Conservation (phyloP, 2,329 filamentous ascomycete species). For the Aspergillus fumigatus region DNA sequence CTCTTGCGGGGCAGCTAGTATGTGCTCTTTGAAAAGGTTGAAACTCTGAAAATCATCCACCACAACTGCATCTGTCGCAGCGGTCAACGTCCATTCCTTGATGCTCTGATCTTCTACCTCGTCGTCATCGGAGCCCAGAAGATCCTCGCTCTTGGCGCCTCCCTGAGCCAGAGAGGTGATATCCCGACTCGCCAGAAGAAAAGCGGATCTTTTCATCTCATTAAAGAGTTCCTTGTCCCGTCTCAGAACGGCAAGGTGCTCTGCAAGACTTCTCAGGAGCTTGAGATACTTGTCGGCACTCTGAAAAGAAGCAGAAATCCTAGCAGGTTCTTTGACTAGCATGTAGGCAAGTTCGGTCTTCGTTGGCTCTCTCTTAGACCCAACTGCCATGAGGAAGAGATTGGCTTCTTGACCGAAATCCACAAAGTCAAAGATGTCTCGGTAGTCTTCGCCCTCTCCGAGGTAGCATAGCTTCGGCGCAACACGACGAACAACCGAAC, state of each 20-base stretch:
- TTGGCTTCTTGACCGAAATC: slow-evolving; percentile 88
- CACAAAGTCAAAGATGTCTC: slow-evolving; percentile 93
- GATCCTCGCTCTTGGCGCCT: slow-evolving; percentile 12
- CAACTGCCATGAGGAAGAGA: slow-evolving; percentile 79
- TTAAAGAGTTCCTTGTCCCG: slow-evolving; percentile 73
- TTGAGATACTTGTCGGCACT: slow-evolving; percentile 81
- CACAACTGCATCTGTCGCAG: slow-evolving; percentile 68
- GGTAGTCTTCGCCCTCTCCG: slow-evolving; percentile 67
- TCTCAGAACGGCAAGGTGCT: slow-evolving; percentile 64
- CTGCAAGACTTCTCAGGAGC: slow-evolving; percentile 74
- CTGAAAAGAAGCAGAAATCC: slow-evolving; percentile 74
- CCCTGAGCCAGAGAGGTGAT: slow-evolving; percentile 40
- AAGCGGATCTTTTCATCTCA: slow-evolving; percentile 69
- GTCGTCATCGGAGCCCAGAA: slow-evolving; percentile 37
- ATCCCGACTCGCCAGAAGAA: slow-evolving; percentile 80
- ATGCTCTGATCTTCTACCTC: slow-evolving; percentile 62
- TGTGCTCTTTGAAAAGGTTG: slow-evolving; percentile 75
- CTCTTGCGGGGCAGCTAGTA: slow-evolving; percentile 86
- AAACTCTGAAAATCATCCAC: slow-evolving; percentile 88
- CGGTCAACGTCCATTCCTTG: slow-evolving; percentile 72
- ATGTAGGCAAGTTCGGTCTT: slow-evolving; percentile 78
- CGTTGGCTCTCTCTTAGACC: slow-evolving; percentile 86
- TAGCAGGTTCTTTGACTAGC: slow-evolving; percentile 76
- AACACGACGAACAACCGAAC: slow-evolving; percentile 49
- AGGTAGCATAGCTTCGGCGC: slow-evolving; percentile 75